Evolutionary conservation across 805 yeast species (phyloP).

Genomic region (Tetrapisispora iriomotensis): DNA sequence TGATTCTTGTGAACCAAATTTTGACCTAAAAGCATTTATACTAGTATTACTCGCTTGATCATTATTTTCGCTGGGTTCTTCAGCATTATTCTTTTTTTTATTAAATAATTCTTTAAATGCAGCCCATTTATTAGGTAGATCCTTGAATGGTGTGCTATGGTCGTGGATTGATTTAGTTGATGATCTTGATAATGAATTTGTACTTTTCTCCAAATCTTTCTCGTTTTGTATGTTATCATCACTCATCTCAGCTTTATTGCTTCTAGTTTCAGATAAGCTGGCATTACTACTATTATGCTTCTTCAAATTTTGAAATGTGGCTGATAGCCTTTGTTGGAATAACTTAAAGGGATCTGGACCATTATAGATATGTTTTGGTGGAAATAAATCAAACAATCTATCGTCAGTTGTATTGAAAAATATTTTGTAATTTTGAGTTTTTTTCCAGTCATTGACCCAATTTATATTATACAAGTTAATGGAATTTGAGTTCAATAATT

Average conservation of each 20-base stretch:
- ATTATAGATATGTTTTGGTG: constrained; percentile 34
- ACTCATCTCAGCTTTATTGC: background rate
- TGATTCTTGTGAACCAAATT: background rate
- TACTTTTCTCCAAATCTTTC: background rate
- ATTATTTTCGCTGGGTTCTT: background rate
- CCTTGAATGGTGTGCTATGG: background rate
- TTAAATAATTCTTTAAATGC: constrained; percentile 6
- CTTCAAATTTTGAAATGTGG: constrained; percentile 23
- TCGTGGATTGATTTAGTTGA: background rate
- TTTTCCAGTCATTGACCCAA: constrained; percentile 46
- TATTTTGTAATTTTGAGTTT: constrained; percentile 43
- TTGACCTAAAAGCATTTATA: background rate
- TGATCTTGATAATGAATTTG: background rate
- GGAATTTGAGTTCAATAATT: constrained; percentile 26
- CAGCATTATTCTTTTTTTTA: constrained; percentile 1
- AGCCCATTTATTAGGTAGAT: constrained; percentile 3
- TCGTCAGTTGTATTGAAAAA: constrained; percentile 55
- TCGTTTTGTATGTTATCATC: background rate
- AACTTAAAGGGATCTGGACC: constrained; percentile 21
- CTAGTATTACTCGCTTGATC: background rate
- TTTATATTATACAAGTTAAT: constrained; percentile 34
- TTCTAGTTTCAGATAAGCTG: background rate
- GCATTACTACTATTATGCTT: constrained; percentile 1
- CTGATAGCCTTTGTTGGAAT: constrained; percentile 23
- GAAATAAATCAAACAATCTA: constrained; percentile 55